Conservation (phyloP, 1,284 basidiomycete species). For the Microbotryomycetes sp. region DNA sequence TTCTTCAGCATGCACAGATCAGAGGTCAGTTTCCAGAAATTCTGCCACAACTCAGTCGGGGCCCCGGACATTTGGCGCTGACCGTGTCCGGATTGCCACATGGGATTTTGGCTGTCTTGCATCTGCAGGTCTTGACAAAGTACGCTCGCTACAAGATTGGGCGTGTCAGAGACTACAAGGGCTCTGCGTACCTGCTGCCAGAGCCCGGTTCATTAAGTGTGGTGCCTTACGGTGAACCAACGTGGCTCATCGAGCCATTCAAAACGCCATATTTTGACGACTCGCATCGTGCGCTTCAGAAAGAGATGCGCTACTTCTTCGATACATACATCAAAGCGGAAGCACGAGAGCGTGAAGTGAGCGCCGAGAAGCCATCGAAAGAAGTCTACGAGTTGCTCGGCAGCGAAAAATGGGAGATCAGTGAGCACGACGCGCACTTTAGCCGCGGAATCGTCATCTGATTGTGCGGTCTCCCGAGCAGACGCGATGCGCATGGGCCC, state of each 20-base stretch:
- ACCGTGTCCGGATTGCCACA: no score
- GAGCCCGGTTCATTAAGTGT: constrained; percentile 10
- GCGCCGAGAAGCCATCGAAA: constrained; percentile 35
- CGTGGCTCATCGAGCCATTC: constrained; percentile 23
- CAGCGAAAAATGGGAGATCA: constrained; percentile 17
- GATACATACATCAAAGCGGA: constrained; percentile 20
- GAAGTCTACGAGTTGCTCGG: constrained; percentile 38
- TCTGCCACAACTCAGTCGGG: no score
- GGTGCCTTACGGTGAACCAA: constrained; percentile 26
- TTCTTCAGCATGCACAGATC: constrained; percentile 30
- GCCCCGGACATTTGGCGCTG: no score
- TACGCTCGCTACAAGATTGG: constrained; percentile 21
- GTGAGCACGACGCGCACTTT: background rate
- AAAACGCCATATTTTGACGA: constrained; percentile 26
- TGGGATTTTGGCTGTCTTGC: no score
- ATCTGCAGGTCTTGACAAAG: constrained; percentile 16
- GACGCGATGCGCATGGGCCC: constrained; percentile 43
- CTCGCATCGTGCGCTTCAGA: constrained; percentile 19
- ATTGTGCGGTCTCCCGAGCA: background rate
- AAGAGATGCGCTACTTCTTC: constrained; percentile 18
- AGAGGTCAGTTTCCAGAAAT: background rate
- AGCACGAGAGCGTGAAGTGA: constrained; percentile 35
- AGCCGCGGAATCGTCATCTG: background rate
- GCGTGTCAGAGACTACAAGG: constrained; percentile 15
- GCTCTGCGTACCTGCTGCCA: constrained; percentile 17